Evolutionary conservation across 495 filamentous ascomycete species (phyloP).

Genomic region (Daldinia decipiens): DNA sequence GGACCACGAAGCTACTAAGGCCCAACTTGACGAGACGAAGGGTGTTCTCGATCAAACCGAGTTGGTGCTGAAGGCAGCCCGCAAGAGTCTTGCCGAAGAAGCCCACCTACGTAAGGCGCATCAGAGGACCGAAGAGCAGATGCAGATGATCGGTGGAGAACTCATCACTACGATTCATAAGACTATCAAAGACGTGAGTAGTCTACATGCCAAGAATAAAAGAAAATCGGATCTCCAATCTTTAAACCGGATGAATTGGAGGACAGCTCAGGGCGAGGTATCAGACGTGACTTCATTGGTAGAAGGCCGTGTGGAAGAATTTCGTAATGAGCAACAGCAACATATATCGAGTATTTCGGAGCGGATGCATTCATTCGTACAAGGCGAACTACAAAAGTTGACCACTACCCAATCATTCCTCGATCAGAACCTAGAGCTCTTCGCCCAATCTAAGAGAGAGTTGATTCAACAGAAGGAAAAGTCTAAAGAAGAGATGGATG

Average conservation of each 20-base stretch:
- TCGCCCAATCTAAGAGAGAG: constrained; percentile 71
- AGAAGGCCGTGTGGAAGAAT: constrained; percentile 74
- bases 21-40: constrained; percentile 78
- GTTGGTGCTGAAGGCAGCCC: constrained; percentile 77
- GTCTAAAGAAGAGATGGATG: constrained; percentile 88
- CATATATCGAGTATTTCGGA: constrained; percentile 72
- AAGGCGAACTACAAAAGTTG: constrained; percentile 74
- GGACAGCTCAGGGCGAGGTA: constrained; percentile 77
- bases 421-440: constrained; percentile 69
- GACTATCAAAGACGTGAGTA: constrained; percentile 81
- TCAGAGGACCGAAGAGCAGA: constrained; percentile 80
- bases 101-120: constrained; percentile 82
- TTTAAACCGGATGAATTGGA: constrained; percentile 81
- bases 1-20: constrained; percentile 79
- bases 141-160: constrained; percentile 74
- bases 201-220: constrained; percentile 82
- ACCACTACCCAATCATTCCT: constrained; percentile 73
- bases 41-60: constrained; percentile 88
- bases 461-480: constrained; percentile 72
- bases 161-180: constrained; percentile 78
- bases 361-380: constrained; percentile 78
- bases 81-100: constrained; percentile 81
- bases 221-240: constrained; percentile 84
- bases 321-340: constrained; percentile 74
- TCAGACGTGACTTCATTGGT: constrained; percentile 76